Evolutionary conservation across 2,329 filamentous ascomycete species (phyloP).

Genomic region (Aaosphaeria pasadenensis): DNA sequence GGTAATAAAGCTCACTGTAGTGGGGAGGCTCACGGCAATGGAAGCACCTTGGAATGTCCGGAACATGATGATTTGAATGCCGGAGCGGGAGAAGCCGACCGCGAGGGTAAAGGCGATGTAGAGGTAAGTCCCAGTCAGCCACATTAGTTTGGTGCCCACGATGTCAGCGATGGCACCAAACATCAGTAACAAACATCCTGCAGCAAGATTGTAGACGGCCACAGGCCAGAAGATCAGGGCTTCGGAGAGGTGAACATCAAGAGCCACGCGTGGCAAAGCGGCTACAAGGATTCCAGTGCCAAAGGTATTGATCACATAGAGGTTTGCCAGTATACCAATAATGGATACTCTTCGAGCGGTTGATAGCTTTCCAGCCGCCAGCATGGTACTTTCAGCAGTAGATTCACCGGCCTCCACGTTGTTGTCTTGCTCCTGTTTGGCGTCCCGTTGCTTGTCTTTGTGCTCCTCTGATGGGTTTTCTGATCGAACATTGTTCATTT

Average conservation of each 20-base stretch:
- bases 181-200: conserved; percentile 1
- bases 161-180: conserved; percentile 2
- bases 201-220: conserved; percentile 1
- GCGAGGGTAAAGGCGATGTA: not conserved
- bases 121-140: not conserved
- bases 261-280: conserved; percentile 1
- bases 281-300: conserved; percentile 2
- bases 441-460: too few species aligned
- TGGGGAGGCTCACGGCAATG: not conserved
- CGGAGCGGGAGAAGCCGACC: not conserved
- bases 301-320: conserved; percentile 4
- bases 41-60: conserved; percentile 1
- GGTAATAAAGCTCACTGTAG: conserved; percentile 1
- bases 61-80: conserved; percentile 1
- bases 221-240: conserved; percentile 2
- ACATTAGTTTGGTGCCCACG: conserved; percentile 1
- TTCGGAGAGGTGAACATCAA: conserved; percentile 1
- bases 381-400: too few species aligned
- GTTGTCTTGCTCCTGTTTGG: too few species aligned
- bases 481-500: too few species aligned
- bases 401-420: too few species aligned
- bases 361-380: too few species aligned
- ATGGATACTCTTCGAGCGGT: conserved; percentile 1
- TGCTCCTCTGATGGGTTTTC: too few species aligned
- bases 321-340: conserved; percentile 2